Percentiles rank a stretch among this genome's conserved stretches.
Evolutionary conservation across 345 rosid genomes (phyloP).

Genomic region (Camelina sativa): DNA sequence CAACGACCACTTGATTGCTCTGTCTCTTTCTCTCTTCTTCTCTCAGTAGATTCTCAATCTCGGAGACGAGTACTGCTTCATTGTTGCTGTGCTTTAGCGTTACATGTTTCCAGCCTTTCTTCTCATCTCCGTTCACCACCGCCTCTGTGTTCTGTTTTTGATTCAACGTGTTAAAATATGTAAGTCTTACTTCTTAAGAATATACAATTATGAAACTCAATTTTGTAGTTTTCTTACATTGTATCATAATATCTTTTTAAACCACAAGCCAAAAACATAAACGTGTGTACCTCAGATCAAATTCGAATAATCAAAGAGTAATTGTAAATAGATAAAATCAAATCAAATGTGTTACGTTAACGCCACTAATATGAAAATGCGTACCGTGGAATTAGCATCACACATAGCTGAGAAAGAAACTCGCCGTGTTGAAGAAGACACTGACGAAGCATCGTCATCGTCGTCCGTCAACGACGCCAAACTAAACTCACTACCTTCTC

Average conservation of each 20-base stretch:
- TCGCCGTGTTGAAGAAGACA: slow-evolving; percentile 53
- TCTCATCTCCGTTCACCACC: slow-evolving; percentile 35
- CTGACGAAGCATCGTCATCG: slow-evolving; percentile 64
- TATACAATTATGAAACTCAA: neutral
- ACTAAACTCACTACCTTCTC: slow-evolving; percentile 57
- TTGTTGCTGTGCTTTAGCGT: slow-evolving; percentile 42
- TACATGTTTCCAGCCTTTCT: slow-evolving; percentile 47
- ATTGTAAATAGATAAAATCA: neutral
- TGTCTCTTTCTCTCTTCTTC: slow-evolving; percentile 45
- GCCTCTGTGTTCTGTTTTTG: slow-evolving; percentile 43
- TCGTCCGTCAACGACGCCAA: slow-evolving; percentile 81
- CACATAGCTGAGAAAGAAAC: slow-evolving; percentile 53
- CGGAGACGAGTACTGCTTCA: slow-evolving; percentile 43
- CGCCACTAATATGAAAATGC: slow-evolving; percentile 12
- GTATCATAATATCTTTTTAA: no score
- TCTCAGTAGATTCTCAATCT: slow-evolving; percentile 41
- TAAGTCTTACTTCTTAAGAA: slow-evolving; percentile 29
- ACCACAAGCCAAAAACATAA: neutral
- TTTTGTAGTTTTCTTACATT: neutral
- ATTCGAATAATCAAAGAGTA: slow-evolving; percentile 8
- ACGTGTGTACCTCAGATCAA: slow-evolving; percentile 27
- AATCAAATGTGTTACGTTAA: neutral
- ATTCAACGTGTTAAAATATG: slow-evolving; percentile 33
- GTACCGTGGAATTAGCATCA: slow-evolving; percentile 56
- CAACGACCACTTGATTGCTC: slow-evolving; percentile 21